A percentile compares a stretch with the other conserved stretches of the same genome.
These are phyloP conservation scores for Hyaloscypha hepaticicola DNA, from an alignment of 495 filamentous ascomycete genomes.

Conservation along the genomic window DNA sequence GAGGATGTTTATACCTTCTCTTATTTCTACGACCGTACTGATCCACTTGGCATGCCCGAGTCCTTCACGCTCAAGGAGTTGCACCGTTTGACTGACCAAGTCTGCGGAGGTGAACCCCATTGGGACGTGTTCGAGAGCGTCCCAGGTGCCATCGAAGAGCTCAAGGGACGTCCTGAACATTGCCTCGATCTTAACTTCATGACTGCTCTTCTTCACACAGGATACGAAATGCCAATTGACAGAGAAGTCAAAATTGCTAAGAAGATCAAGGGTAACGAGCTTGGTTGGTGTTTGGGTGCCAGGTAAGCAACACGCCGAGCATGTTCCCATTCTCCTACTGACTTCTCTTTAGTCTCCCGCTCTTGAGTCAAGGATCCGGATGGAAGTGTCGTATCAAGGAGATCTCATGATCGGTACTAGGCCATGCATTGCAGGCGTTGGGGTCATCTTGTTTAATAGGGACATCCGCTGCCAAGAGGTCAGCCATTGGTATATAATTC, in stretches of 20 bases:
- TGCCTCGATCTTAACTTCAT: constrained; percentile 97
- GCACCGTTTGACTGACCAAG: constrained; percentile 74
- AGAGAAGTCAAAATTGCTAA: constrained; percentile 96
- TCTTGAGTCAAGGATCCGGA: constrained; percentile 69
- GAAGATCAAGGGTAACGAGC: constrained; percentile 95
- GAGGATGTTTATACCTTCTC: constrained; percentile 97
- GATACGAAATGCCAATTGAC: constrained; percentile 96
- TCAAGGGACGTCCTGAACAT: constrained; percentile 77
- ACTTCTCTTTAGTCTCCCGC: constrained; percentile 57
- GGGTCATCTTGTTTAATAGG: constrained; percentile 12
- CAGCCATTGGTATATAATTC: background rate
- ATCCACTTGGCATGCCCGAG: constrained; percentile 91
- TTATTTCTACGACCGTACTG: constrained; percentile 94
- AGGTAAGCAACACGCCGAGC: constrained; percentile 56
- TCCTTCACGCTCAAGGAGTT: constrained; percentile 88
- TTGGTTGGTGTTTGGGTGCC: constrained; percentile 96
- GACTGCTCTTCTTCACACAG: constrained; percentile 86
- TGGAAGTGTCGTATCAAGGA: constrained; percentile 75
- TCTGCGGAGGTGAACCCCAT: constrained; percentile 72
- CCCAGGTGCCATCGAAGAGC: constrained; percentile 69
- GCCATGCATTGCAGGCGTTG: constrained; percentile 30
- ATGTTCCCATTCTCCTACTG: constrained; percentile 11
- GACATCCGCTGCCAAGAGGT: background rate
- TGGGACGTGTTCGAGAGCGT: constrained; percentile 80
- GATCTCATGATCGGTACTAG: constrained; percentile 15